Evolutionary conservation across 345 rosid genomes (phyloP).

Genomic region (Mallotus nudiflorus): DNA sequence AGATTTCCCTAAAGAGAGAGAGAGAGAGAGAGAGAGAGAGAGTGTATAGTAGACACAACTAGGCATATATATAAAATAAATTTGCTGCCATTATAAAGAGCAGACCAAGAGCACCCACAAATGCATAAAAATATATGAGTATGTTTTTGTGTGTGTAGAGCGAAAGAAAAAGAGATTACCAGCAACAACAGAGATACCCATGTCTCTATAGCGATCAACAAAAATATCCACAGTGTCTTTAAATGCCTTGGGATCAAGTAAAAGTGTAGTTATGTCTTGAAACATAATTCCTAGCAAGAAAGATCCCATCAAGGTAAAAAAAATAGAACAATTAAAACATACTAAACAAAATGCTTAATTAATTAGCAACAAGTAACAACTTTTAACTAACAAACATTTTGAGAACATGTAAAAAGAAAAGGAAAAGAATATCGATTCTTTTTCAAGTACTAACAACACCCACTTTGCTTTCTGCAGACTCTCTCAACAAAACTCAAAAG

Average conservation of each 20-base stretch:
- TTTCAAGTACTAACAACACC: no score
- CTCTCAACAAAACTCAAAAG: slow-evolving; percentile 29
- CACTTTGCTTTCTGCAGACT: no score
- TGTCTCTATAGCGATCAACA: slow-evolving; percentile 89
- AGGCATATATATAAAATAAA: no score
- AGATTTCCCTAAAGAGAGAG: no score
- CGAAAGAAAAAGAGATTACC: slow-evolving; percentile 39
- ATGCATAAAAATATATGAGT: neutral
- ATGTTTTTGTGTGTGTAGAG: neutral
- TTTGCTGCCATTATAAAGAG: neutral
- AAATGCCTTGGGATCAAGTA: slow-evolving; percentile 86
- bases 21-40: no score
- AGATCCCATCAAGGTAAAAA: neutral
- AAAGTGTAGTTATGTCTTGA: slow-evolving; percentile 88
- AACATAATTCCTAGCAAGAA: slow-evolving; percentile 76
- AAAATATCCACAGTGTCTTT: slow-evolving; percentile 85
- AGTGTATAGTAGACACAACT: no score
- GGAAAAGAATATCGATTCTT: neutral
- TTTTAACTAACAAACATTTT: neutral
- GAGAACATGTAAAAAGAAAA: neutral
- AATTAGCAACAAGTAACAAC: no score
- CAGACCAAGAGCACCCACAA: neutral
- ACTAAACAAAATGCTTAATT: neutral
- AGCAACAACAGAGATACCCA: slow-evolving; percentile 86
- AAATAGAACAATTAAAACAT: neutral